Evolutionary conservation across 2,329 filamentous ascomycete genomes (phyloP).

Genomic region (Tolypocladium tropicale): DNA sequence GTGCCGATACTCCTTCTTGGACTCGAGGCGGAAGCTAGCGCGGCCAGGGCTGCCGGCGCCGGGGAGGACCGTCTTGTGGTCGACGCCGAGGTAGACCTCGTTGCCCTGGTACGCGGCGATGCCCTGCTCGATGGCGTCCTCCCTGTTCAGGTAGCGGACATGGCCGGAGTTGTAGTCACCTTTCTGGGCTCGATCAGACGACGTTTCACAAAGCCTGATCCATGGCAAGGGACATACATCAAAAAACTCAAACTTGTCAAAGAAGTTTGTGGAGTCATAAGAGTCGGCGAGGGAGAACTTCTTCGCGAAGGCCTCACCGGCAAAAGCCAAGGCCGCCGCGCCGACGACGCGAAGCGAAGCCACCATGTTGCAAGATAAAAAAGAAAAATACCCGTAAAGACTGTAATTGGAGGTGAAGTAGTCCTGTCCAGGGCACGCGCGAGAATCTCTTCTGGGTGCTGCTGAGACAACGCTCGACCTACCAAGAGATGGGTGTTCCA

Average conservation of each 20-base stretch:
- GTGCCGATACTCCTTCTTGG: slow-evolving; percentile 49
- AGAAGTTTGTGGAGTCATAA: slow-evolving; percentile 33
- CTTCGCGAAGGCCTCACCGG: slow-evolving; percentile 20
- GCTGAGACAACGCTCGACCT: background rate
- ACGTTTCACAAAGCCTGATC: background rate
- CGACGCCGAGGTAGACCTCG: slow-evolving; percentile 28
- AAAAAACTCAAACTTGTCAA: slow-evolving; percentile 34
- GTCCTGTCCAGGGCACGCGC: background rate
- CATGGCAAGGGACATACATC: slow-evolving; percentile 13
- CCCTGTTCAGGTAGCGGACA: slow-evolving; percentile 39
- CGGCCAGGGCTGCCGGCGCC: slow-evolving; percentile 22
- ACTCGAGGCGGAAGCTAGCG: slow-evolving; percentile 54
- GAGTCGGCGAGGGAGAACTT: slow-evolving; percentile 27
- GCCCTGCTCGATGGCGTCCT: slow-evolving; percentile 16
- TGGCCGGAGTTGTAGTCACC: slow-evolving; percentile 55
- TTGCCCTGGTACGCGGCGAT: slow-evolving; percentile 21
- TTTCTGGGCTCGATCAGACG: slow-evolving; percentile 9
- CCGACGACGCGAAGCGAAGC: slow-evolving; percentile 29
- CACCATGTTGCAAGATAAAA: slow-evolving; percentile 24
- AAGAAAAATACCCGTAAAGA: background rate
- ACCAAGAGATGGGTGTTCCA: background rate
- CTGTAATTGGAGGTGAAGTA: background rate
- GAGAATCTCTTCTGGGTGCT: background rate
- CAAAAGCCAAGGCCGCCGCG: slow-evolving; percentile 25
- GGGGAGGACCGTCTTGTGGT: slow-evolving; percentile 17